Conservation (phyloP, 176 grass and related monocot species). For the Oropetium thomaeum region DNA sequence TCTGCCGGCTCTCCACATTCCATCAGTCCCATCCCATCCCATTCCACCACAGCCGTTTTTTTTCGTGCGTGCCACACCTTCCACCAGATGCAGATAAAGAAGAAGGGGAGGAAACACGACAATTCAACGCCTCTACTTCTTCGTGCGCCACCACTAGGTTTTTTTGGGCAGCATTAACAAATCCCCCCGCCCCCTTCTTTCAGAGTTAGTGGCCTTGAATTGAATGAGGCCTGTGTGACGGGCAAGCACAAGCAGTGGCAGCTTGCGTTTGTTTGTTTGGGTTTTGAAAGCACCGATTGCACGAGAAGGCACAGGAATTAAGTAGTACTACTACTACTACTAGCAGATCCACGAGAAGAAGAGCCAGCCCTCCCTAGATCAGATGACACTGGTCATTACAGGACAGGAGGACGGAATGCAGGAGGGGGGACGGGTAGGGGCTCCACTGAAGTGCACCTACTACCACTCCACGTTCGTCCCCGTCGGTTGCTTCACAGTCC, state of each 20-base stretch:
- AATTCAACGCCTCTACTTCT: background rate
- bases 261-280: background rate
- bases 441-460: constrained; percentile 13
- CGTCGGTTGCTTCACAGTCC: background rate
- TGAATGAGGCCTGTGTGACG: background rate
- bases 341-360: background rate
- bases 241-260: no score
- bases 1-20: background rate
- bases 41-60: background rate
- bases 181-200: no score
- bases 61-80: background rate
- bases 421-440: no score
- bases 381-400: background rate
- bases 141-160: background rate
- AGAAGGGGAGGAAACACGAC: no score
- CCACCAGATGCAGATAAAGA: background rate
- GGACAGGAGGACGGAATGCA: background rate
- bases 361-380: background rate
- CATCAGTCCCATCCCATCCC: background rate
- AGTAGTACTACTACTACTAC: background rate
- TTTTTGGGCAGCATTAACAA: background rate
- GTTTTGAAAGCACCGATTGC: constrained; percentile 3
- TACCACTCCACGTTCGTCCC: constrained; percentile 1
- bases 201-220: background rate
- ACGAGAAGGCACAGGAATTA: background rate